Evolutionary conservation across 805 yeast species (phyloP).

Genomic region (Wickerhamomyces silvicola): DNA sequence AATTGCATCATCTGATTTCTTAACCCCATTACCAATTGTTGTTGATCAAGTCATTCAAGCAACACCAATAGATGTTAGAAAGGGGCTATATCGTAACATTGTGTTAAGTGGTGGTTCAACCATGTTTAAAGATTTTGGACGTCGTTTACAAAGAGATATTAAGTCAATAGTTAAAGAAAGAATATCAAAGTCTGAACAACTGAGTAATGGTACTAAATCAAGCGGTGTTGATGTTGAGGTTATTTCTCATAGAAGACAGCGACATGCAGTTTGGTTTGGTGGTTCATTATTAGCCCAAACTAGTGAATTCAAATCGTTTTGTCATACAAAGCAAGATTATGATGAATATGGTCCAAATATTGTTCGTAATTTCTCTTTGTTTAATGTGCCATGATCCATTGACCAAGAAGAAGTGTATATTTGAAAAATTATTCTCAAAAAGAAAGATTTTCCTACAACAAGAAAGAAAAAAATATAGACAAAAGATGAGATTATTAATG

Average conservation of each 20-base stretch:
- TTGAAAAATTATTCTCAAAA: no score
- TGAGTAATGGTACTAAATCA: slow-evolving; percentile 60
- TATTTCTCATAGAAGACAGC: slow-evolving; percentile 92
- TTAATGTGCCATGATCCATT: slow-evolving; percentile 79
- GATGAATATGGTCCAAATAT: slow-evolving; percentile 98
- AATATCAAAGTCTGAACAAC: slow-evolving; percentile 71
- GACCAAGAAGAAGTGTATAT: no score
- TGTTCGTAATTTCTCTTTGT: slow-evolving; percentile 92
- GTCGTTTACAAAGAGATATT: slow-evolving; percentile 93
- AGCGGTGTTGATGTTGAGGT: slow-evolving; percentile 97
- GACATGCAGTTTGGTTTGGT: slow-evolving; percentile 99
- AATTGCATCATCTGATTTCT: slow-evolving; percentile 88
- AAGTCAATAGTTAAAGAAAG: slow-evolving; percentile 83
- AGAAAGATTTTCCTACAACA: no score
- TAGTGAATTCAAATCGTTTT: slow-evolving; percentile 90
- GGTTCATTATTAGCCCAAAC: slow-evolving; percentile 97
- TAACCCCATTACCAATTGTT: slow-evolving; percentile 93
- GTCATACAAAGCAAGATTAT: slow-evolving; percentile 95
- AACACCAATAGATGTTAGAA: slow-evolving; percentile 96
- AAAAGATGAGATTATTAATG: no score
- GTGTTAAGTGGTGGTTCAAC: slow-evolving; percentile 97
- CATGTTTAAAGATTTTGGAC: slow-evolving; percentile 97
- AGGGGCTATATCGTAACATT: slow-evolving; percentile 90
- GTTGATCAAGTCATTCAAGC: slow-evolving; percentile 94
- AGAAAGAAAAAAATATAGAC: no score